Percentiles rank a stretch among this genome's conserved stretches.
phyloP scores from a whole-genome alignment of 2,329 filamentous ascomycete genomes.

The Diplodia seriata region DNA sequence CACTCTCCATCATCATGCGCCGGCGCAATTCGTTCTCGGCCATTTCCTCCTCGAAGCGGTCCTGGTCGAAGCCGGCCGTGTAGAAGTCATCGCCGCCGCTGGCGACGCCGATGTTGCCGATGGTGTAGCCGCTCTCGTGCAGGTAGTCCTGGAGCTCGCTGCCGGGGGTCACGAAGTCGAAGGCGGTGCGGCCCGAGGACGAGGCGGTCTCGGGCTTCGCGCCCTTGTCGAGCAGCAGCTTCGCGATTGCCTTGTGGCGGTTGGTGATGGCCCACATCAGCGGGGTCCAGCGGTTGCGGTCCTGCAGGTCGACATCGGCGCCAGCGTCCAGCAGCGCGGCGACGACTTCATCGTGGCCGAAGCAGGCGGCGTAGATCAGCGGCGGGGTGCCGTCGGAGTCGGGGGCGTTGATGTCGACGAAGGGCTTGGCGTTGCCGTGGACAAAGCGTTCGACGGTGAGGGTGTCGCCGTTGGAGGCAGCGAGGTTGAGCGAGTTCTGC shows the following conservation, averaged over 20 bases:
- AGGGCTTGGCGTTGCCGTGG: conserved; percentile 73
- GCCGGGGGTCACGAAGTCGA: conserved; percentile 93
- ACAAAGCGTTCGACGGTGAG: conserved; percentile 80
- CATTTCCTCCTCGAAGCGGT: conserved; percentile 95
- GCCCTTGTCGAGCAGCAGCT: conserved; percentile 87
- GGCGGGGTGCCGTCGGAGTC: conserved; percentile 97
- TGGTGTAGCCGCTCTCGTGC: conserved; percentile 90
- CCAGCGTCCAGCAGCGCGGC: conserved; percentile 82
- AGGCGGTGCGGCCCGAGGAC: conserved; percentile 88
- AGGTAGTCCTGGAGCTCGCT: conserved; percentile 97
- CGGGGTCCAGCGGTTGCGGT: conserved; percentile 95
- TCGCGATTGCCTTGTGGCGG: conserved; percentile 93
- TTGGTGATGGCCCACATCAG: conserved; percentile 99
- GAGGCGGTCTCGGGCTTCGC: conserved; percentile 97
- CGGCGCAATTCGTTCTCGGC: conserved; percentile 94
- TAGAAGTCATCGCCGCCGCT: conserved; percentile 83
- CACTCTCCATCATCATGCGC: conserved; percentile 99
- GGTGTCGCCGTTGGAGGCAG: conserved; percentile 93
- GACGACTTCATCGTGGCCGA: conserved; percentile 92
- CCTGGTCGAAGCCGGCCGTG: conserved; percentile 87
- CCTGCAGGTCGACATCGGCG: conserved; percentile 88
- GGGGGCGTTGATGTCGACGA: conserved; percentile 82
- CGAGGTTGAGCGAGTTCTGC: conserved; percentile 91
- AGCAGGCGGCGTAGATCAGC: conserved; percentile 96
- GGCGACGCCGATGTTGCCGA: conserved; percentile 76